Conservation (phyloP, 805 yeast species). For the Cyberlindnera bimundalis region DNA sequence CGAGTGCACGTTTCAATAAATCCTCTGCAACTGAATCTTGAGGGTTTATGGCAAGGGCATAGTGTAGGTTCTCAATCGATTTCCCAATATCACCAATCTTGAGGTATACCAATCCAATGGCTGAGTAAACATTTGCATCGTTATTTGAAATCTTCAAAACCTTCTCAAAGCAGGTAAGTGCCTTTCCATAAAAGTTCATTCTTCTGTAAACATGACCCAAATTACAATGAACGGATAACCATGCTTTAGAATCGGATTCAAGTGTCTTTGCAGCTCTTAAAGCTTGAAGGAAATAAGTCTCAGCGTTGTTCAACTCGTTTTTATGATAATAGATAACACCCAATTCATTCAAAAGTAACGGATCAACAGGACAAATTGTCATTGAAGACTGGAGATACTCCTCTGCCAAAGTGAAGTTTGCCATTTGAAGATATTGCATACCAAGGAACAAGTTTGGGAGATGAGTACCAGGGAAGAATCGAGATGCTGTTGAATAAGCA, state of each 20-base stretch:
- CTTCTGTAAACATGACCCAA: slow-evolving; percentile 86
- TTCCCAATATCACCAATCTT: slow-evolving; percentile 59
- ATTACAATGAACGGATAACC: slow-evolving; percentile 82
- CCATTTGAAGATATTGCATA: slow-evolving; percentile 92
- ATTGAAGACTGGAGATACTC: slow-evolving; percentile 78
- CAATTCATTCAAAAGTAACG: slow-evolving; percentile 82
- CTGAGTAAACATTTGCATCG: slow-evolving; percentile 73
- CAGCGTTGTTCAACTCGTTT: slow-evolving; percentile 63
- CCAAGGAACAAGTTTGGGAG: slow-evolving; percentile 87
- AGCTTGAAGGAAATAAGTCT: slow-evolving; percentile 66
- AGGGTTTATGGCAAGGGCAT: slow-evolving; percentile 74
- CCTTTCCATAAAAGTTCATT: slow-evolving; percentile 55
- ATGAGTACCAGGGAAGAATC: slow-evolving; percentile 88
- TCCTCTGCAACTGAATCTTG: slow-evolving; percentile 84
- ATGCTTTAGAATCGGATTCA: slow-evolving; percentile 76
- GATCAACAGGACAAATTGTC: slow-evolving; percentile 79
- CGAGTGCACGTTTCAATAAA: slow-evolving; percentile 73
- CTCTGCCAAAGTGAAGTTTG: slow-evolving; percentile 75
- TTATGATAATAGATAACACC: slow-evolving; percentile 90
- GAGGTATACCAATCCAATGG: slow-evolving; percentile 80
- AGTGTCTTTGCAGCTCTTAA: slow-evolving; percentile 61
- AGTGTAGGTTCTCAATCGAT: slow-evolving; percentile 76
- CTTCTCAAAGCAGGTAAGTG: slow-evolving; percentile 71
- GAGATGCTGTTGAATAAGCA: slow-evolving; percentile 93
- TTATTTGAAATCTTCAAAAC: slow-evolving; percentile 67